Evolutionary conservation across 2,329 filamentous ascomycete genomes (phyloP).

Genomic region (Penicillium sp.): DNA sequence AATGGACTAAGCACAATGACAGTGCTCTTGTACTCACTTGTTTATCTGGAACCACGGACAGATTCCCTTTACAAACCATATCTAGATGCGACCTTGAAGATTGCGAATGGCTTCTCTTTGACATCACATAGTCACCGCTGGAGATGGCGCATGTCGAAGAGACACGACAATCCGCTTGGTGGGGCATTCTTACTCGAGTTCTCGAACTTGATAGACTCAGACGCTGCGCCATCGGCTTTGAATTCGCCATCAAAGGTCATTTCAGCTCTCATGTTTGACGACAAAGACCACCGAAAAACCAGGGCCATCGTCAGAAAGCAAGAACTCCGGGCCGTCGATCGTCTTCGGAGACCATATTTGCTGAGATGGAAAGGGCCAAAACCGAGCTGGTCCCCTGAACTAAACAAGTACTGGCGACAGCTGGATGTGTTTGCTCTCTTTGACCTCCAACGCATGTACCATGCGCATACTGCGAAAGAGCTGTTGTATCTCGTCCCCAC

Average conservation of each 20-base stretch:
- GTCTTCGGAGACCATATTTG: constrained; percentile 9
- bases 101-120: not conserved
- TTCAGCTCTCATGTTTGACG: constrained; percentile 6
- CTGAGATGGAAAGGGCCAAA: constrained; percentile 9
- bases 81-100: not conserved
- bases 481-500: constrained; percentile 10
- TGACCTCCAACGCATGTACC: constrained; percentile 7
- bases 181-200: not conserved
- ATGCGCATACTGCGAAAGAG: constrained; percentile 10
- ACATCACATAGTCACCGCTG: not conserved
- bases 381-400: not conserved
- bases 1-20: not conserved
- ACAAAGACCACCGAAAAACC: not conserved
- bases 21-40: not conserved
- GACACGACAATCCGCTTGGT: not conserved
- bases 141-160: not conserved
- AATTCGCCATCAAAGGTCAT: not conserved
- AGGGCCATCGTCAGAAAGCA: not conserved
- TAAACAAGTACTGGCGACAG: constrained; percentile 30
- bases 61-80: not conserved
- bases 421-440: constrained; percentile 31
- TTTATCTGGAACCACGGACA: not conserved
- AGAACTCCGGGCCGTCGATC: not conserved
- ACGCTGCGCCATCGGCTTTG: not conserved
- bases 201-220: not conserved